Evolutionary conservation across 805 yeast genomes (phyloP).

Genomic region (Cyberlindnera nakhonratchasimensis): DNA sequence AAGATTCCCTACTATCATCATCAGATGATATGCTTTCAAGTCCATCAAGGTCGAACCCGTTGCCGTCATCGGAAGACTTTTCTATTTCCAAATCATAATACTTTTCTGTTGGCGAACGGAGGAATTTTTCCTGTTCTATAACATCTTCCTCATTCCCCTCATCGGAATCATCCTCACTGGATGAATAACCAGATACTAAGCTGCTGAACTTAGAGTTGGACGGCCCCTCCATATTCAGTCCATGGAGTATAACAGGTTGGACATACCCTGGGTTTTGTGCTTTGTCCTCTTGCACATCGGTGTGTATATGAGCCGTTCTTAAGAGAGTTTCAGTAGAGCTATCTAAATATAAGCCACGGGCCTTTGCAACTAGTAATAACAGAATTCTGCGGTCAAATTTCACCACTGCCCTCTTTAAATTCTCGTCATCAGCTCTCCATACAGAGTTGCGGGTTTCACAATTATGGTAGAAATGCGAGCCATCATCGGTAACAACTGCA

Average conservation of each 20-base stretch:
- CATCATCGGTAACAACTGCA: slow-evolving; percentile 39
- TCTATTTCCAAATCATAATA: background rate
- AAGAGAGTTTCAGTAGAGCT: slow-evolving; percentile 8
- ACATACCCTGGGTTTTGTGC: slow-evolving; percentile 1
- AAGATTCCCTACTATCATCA: slow-evolving; percentile 10
- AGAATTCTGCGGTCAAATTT: slow-evolving; percentile 29
- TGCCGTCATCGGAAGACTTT: slow-evolving; percentile 24
- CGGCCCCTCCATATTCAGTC: too few species aligned
- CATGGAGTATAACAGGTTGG: too few species aligned
- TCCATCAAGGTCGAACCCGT: slow-evolving; percentile 22
- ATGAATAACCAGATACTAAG: slow-evolving; percentile 19
- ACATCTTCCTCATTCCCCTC: slow-evolving; percentile 6
- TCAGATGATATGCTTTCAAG: slow-evolving; percentile 25
- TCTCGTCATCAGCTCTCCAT: slow-evolving; percentile 37
- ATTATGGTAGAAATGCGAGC: slow-evolving; percentile 41
- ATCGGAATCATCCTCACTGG: slow-evolving; percentile 20
- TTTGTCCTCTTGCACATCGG: background rate
- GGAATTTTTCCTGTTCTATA: slow-evolving; percentile 5
- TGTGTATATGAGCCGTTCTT: background rate
- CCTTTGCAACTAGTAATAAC: slow-evolving; percentile 33
- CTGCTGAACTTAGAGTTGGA: background rate
- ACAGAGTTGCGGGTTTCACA: slow-evolving; percentile 26
- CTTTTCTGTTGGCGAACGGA: too few species aligned
- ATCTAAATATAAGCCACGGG: slow-evolving; percentile 33
- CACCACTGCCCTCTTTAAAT: slow-evolving; percentile 27